These are phyloP conservation scores for Nothomitra cinnamomea DNA, from an alignment of 2,329 filamentous ascomycete genomes.

Conservation along the genomic window DNA sequence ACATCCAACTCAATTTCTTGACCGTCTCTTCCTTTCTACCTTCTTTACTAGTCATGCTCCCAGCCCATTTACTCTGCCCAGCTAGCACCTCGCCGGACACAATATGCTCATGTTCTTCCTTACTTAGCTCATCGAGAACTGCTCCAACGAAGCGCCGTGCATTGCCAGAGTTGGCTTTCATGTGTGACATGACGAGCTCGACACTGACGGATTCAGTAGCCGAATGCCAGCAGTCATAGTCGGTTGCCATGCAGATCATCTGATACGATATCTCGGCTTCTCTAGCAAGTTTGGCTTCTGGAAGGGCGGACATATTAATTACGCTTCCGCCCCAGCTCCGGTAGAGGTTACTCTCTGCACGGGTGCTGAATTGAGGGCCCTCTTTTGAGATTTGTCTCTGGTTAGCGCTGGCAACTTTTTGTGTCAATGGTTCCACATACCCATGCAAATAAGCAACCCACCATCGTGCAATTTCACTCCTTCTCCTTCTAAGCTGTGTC, in stretches of 20 bases:
- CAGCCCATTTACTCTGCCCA: conserved; percentile 58
- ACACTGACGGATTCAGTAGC: conserved; percentile 70
- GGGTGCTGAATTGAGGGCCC: conserved; percentile 95
- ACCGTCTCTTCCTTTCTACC: conserved; percentile 58
- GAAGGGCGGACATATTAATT: conserved; percentile 96
- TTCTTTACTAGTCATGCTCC: conserved; percentile 65
- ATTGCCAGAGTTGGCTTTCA: conserved; percentile 84
- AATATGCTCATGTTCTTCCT: conserved; percentile 57
- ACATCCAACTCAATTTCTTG: conserved; percentile 71
- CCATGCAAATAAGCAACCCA: conserved; percentile 84
- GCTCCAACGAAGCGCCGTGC: conserved; percentile 71
- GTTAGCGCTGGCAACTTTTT: background rate
- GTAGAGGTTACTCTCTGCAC: conserved; percentile 91
- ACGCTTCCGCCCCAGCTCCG: conserved; percentile 82
- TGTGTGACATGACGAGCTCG: conserved; percentile 92
- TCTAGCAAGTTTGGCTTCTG: conserved; percentile 87
- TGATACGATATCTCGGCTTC: conserved; percentile 95
- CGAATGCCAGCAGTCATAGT: conserved; percentile 96
- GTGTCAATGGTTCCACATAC: conserved; percentile 29
- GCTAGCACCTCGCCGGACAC: conserved; percentile 69
- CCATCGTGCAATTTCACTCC: conserved; percentile 70
- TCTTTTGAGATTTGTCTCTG: conserved; percentile 33
- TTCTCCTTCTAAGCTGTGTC: conserved; percentile 61
- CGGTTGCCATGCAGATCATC: conserved; percentile 98
- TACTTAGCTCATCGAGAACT: conserved; percentile 70